A percentile compares a stretch with the other conserved stretches of the same genome.
Conservation (phyloP, 2,329 filamentous ascomycete species). For the Gyromitra esculenta region DNA sequence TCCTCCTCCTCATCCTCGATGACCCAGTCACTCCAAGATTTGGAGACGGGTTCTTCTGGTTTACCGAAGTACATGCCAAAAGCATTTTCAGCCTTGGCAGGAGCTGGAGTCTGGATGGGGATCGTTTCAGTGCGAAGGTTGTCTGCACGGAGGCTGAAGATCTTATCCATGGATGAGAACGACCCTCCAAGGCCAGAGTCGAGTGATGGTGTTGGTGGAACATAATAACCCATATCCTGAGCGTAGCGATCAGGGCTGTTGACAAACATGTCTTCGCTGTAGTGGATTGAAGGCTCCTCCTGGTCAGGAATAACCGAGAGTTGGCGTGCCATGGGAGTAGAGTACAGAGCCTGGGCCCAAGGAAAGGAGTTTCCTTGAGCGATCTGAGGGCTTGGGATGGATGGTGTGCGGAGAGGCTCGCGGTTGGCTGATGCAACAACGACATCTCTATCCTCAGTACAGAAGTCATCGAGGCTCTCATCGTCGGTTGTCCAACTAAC, state of each 20-base stretch:
- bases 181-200: slow-evolving; percentile 84
- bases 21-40: slow-evolving; percentile 99
- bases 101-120: slow-evolving; percentile 74
- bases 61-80: slow-evolving; percentile 49
- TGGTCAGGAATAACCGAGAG: slow-evolving; percentile 85
- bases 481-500: slow-evolving; percentile 94
- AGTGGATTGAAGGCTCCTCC: slow-evolving; percentile 61
- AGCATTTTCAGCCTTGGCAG: slow-evolving; percentile 64
- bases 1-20: slow-evolving; percentile 89
- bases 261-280: slow-evolving; percentile 54
- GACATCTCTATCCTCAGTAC: slow-evolving; percentile 78
- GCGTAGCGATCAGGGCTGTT: slow-evolving; percentile 71
- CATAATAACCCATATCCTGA: slow-evolving; percentile 68
- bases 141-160: slow-evolving; percentile 64
- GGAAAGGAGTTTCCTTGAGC: slow-evolving; percentile 84
- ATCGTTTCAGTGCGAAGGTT: slow-evolving; percentile 67
- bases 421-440: slow-evolving; percentile 85
- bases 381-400: slow-evolving; percentile 85
- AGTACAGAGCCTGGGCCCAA: slow-evolving; percentile 90
- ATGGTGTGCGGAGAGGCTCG: slow-evolving; percentile 93
- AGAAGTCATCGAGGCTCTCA: slow-evolving; percentile 92
- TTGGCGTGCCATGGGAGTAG: slow-evolving; percentile 78
- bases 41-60: slow-evolving; percentile 72
- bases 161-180: slow-evolving; percentile 74
- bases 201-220: slow-evolving; percentile 82